A percentile compares a stretch with the other conserved stretches of the same genome.
Conservation (phyloP, 768 basidiomycete species). For the Mycena epipterygia region DNA sequence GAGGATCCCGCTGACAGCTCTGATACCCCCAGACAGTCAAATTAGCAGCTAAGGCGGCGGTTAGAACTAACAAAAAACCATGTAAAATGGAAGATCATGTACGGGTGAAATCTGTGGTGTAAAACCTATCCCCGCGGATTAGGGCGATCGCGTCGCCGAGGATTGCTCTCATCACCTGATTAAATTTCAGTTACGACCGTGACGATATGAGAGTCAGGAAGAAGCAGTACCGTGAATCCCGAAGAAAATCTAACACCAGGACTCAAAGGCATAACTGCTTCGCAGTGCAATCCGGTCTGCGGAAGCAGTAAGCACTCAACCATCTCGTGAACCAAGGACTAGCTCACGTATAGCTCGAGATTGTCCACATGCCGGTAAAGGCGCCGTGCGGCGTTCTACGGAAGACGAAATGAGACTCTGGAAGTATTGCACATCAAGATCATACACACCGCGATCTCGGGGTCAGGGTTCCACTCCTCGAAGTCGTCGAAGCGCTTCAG, state of each 20-base stretch:
- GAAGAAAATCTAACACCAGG: conserved; percentile 70
- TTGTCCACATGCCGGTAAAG: conserved; percentile 53
- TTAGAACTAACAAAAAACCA: background rate
- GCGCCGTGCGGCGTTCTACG: conserved; percentile 43
- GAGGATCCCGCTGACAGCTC: conserved; percentile 58
- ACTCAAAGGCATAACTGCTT: conserved; percentile 63
- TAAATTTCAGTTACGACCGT: background rate
- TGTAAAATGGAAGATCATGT: background rate
- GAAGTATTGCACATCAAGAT: no score
- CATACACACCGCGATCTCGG: conserved; percentile 53
- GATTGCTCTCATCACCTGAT: conserved; percentile 59
- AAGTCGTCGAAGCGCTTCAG: conserved; percentile 60
- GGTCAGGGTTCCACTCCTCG: conserved; percentile 66
- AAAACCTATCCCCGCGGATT: conserved; percentile 66
- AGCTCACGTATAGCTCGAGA: conserved; percentile 50
- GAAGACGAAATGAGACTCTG: background rate
- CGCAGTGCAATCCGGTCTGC: conserved; percentile 52
- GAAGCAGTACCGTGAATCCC: conserved; percentile 60
- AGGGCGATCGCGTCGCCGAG: conserved; percentile 67
- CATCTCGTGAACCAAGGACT: no score
- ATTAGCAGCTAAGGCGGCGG: conserved; percentile 46
- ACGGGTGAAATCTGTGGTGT: conserved; percentile 65
- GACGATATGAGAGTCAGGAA: background rate
- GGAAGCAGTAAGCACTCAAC: no score
- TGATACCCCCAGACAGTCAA: conserved; percentile 66